These are phyloP conservation scores for Botrytis galanthina DNA, from an alignment of 2,329 filamentous ascomycete species.

Conservation along the genomic window DNA sequence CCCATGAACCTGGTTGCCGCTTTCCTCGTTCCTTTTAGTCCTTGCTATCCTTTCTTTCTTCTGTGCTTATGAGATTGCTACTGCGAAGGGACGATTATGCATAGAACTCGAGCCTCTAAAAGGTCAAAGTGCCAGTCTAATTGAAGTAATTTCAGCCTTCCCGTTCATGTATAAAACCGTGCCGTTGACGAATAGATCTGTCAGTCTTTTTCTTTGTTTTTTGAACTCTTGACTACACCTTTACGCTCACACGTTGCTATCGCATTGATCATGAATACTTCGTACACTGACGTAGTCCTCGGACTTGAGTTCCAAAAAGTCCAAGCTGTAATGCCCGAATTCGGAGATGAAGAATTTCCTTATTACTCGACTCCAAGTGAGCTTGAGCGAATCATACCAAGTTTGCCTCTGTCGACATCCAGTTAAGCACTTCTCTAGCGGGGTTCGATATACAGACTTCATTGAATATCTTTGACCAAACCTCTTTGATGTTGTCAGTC, in stretches of 20 bases:
- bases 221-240: neutral
- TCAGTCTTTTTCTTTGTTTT: no score
- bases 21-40: neutral
- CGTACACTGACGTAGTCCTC: neutral
- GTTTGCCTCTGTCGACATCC: neutral
- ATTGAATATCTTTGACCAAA: neutral
- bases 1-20: conserved; percentile 9
- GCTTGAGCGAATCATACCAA: neutral
- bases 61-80: conserved; percentile 10
- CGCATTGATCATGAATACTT: neutral
- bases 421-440: neutral
- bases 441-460: neutral
- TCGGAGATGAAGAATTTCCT: neutral
- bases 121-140: neutral
- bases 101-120: conserved; percentile 6
- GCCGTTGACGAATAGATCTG: neutral
- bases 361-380: neutral
- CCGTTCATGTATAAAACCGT: neutral
- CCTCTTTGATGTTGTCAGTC: no score
- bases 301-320: neutral
- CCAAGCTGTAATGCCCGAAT: neutral
- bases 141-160: neutral
- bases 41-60: conserved; percentile 5
- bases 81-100: neutral
- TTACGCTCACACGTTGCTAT: neutral